Base-by-base conservation (phyloP, 495 filamentous ascomycete genomes). In the Sordaria brevicollis region DNA sequence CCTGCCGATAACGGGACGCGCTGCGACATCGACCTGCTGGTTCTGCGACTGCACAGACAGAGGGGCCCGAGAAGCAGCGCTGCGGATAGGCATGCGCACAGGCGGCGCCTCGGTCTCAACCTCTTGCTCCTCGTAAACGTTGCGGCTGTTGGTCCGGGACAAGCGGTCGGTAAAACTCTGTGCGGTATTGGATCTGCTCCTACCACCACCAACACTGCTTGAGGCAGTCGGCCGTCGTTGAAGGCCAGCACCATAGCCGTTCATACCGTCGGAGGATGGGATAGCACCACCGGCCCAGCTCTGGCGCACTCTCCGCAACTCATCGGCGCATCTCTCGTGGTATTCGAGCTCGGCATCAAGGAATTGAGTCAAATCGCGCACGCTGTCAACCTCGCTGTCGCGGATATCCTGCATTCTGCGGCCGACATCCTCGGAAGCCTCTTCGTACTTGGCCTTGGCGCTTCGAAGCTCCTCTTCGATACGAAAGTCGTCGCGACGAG, bases 401-500 rank as follows among this genome's bases (percentile, higher is more conserved):
- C 95, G 92, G 79, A 99, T 97, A 73, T 99, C 95, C 79, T 95
- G 87, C 96, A 99, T 99, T 68, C 95, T 87, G 71, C 94, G 89
- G 72, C 88, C 85, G 70, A 99, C 94, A 74, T 99, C 95, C 72
- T 98, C 95, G 71, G 88, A 96, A 6, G 93, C 91, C 79, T 98
- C 96, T 75, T 97, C 95, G 75, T 97, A 99, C 79, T 97, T 99
- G 70, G 92, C 91, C 76, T 97, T 97, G 76, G 96, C 91, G 15
- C 88, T 86, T 70, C 96, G 89, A 66, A 97, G 86, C 78, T 99
- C 94, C 78, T 99, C 96, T 80, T 99, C 93, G 66, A 95, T 86
- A 65, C 92, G 86, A 82, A 93, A 96, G 77, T 99, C 93, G 71
- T 98, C 94, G 72, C 88, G 91, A 83, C 97, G 97, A 10, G 88